These are phyloP conservation scores for Lathyrus oleraceus DNA, from an alignment of 306 rosid genomes.

Conservation along the genomic window DNA sequence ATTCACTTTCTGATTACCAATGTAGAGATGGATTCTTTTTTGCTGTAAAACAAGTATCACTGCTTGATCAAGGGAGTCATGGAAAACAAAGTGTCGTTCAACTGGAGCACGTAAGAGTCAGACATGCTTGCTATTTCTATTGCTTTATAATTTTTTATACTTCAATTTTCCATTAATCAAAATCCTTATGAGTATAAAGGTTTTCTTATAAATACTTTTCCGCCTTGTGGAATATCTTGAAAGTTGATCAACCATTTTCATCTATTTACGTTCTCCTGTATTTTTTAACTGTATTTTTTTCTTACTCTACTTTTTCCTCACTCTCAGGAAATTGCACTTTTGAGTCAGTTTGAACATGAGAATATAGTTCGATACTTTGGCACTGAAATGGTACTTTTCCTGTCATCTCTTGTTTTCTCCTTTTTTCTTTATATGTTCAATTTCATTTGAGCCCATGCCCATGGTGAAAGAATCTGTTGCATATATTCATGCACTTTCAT, in stretches of 20 bases:
- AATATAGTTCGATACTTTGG: slow-evolving; percentile 90
- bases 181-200: not conserved
- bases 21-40: slow-evolving; percentile 76
- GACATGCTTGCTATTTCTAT: slow-evolving; percentile 26
- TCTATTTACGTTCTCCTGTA: slow-evolving; percentile 27
- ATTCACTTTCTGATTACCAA: slow-evolving; percentile 14
- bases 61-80: slow-evolving; percentile 81
- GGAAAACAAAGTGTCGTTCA: slow-evolving; percentile 83
- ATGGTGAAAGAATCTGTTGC: not conserved
- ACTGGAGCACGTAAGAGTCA: slow-evolving; percentile 71
- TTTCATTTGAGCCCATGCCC: not conserved
- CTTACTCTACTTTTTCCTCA: slow-evolving; percentile 22
- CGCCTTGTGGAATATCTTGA: slow-evolving; percentile 15
- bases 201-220: slow-evolving; percentile 9
- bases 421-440: not conserved
- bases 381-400: slow-evolving; percentile 70
- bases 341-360: slow-evolving; percentile 90
- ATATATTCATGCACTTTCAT: not conserved
- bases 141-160: slow-evolving; percentile 31
- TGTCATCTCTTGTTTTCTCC: not conserved
- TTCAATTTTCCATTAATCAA: slow-evolving; percentile 6
- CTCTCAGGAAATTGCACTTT: slow-evolving; percentile 84
- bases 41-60: slow-evolving; percentile 96
- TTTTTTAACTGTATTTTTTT: slow-evolving; percentile 30
- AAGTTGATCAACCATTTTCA: not conserved